Percentiles rank a stretch among this genome's conserved stretches.
Evolutionary conservation across 2,329 filamentous ascomycete species (phyloP).

Genomic region (Epichloe gansuensis): DNA sequence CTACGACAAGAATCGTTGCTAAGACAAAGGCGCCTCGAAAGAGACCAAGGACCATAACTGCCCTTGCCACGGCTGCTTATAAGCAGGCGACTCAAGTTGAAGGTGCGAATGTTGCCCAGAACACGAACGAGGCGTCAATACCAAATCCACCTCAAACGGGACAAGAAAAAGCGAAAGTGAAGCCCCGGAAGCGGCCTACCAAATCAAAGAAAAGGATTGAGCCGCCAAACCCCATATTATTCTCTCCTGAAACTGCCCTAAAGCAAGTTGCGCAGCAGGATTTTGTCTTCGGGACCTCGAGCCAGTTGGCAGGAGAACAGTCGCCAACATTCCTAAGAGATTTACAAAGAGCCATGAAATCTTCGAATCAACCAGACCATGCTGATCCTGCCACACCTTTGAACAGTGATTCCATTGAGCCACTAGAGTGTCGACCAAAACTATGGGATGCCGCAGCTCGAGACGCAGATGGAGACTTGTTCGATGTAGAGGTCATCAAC

Average conservation of each 20-base stretch:
- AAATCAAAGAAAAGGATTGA: slow-evolving; percentile 28
- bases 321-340: slow-evolving; percentile 54
- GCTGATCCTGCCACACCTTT: slow-evolving; percentile 27
- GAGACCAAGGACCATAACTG: slow-evolving; percentile 67
- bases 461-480: slow-evolving; percentile 50
- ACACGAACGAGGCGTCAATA: not conserved
- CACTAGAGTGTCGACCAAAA: slow-evolving; percentile 21
- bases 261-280: slow-evolving; percentile 57
- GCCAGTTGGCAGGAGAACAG: slow-evolving; percentile 64
- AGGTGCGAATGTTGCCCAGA: slow-evolving; percentile 4
- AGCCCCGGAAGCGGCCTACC: slow-evolving; percentile 19
- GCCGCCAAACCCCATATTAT: slow-evolving; percentile 37
- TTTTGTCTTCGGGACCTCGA: slow-evolving; percentile 77
- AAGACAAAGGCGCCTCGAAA: slow-evolving; percentile 50
- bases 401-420: slow-evolving; percentile 27
- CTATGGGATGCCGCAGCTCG: slow-evolving; percentile 64
- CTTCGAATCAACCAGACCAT: slow-evolving; percentile 36
- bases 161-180: slow-evolving; percentile 21
- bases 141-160: slow-evolving; percentile 7
- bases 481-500: slow-evolving; percentile 51
- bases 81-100: slow-evolving; percentile 20
- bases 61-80: slow-evolving; percentile 63
- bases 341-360: slow-evolving; percentile 47
- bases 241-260: slow-evolving; percentile 58
- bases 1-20: slow-evolving; percentile 17